Evolutionary conservation across 2,329 filamentous ascomycete species (phyloP).

Genomic region (Sporothrix inflata): DNA sequence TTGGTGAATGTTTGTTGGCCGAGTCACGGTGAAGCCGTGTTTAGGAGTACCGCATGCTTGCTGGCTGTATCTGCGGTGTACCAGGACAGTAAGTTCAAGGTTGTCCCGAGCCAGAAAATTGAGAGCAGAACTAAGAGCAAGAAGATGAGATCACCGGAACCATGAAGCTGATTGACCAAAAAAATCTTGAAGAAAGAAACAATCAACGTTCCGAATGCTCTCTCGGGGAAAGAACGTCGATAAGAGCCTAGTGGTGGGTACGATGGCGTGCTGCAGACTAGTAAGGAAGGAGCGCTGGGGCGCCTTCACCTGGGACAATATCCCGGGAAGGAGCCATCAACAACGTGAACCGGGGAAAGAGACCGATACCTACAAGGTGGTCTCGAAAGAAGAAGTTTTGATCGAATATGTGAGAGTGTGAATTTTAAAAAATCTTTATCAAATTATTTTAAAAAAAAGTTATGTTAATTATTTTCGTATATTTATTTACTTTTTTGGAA

Average conservation of each 20-base stretch:
- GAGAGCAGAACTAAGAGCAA: background rate
- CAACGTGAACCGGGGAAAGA: background rate
- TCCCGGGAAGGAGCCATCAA: background rate
- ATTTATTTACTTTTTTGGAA: background rate
- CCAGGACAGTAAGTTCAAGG: background rate
- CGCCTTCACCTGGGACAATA: background rate
- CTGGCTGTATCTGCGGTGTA: background rate
- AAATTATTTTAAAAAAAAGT: no score
- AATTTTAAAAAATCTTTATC: no score
- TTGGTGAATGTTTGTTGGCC: background rate
- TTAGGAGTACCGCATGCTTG: background rate
- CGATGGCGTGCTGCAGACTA: conserved; percentile 15
- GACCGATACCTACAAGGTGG: background rate
- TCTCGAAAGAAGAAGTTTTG: no score
- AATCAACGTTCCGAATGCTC: background rate
- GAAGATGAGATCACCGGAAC: background rate
- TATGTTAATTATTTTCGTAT: background rate
- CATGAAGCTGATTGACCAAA: background rate
- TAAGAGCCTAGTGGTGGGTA: background rate
- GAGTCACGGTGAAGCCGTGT: background rate
- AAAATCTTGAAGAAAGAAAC: background rate
- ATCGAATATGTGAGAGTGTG: no score
- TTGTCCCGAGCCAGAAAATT: background rate
- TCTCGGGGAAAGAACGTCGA: background rate
- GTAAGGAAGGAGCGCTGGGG: background rate